Percentiles rank a stretch among this genome's conserved stretches.
These are phyloP conservation scores for Metarhizium guizhouense DNA, from an alignment of 2,329 filamentous ascomycete species.

Conservation along the genomic window DNA sequence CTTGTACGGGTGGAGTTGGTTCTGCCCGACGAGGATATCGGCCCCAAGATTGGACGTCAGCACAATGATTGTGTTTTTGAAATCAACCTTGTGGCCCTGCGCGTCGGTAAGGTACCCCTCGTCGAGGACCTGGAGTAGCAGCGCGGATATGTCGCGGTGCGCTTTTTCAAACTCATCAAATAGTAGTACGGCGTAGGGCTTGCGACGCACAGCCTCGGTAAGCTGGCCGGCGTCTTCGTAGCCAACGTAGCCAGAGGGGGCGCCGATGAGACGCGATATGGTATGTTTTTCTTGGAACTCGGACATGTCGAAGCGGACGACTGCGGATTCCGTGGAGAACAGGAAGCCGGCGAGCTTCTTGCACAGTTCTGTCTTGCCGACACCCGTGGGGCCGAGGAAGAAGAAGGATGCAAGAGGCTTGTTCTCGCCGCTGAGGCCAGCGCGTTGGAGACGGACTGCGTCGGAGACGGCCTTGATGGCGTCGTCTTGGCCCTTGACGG, in stretches of 20 bases:
- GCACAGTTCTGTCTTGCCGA: constrained; percentile 94
- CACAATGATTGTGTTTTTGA: constrained; percentile 93
- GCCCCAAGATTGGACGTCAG: constrained; percentile 93
- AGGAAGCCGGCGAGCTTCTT: constrained; percentile 92
- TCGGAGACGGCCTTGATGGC: constrained; percentile 85
- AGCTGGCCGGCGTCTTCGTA: constrained; percentile 96
- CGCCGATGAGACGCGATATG: constrained; percentile 83
- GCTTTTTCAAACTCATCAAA: constrained; percentile 99
- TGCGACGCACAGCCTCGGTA: constrained; percentile 87
- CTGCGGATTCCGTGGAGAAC: constrained; percentile 84
- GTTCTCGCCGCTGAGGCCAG: constrained; percentile 85
- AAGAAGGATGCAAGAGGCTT: constrained; percentile 90
- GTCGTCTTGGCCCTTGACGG: constrained; percentile 88
- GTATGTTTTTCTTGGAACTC: constrained; percentile 98
- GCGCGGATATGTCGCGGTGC: constrained; percentile 84
- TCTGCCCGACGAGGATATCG: constrained; percentile 74
- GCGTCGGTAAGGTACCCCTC: constrained; percentile 93
- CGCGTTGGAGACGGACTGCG: constrained; percentile 87
- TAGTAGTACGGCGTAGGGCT: constrained; percentile 88
- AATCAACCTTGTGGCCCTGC: constrained; percentile 94
- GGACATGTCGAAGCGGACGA: constrained; percentile 93
- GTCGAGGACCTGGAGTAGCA: constrained; percentile 89
- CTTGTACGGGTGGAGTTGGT: constrained; percentile 55
- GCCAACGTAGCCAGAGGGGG: constrained; percentile 88
- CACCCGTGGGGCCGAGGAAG: constrained; percentile 93